Percentiles rank a stretch among this genome's conserved stretches.
These are phyloP conservation scores for Aureobasidium sp. DNA, from an alignment of 2,329 filamentous ascomycete species.

Conservation along the genomic window DNA sequence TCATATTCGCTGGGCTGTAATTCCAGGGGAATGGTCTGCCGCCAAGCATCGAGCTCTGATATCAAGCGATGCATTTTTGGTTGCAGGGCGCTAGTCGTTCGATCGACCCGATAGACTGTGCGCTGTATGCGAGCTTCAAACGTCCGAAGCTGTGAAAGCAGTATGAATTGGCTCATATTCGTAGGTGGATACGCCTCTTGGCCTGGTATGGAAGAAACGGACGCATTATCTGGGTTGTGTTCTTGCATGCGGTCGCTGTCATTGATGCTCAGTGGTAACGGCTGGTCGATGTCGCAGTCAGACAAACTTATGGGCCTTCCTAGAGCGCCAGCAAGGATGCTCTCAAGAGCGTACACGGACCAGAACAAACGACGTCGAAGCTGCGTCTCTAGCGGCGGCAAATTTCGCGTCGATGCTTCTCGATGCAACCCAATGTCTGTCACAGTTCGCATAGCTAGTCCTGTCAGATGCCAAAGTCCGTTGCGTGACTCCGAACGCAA, in stretches of 20 bases:
- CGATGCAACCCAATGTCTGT: conserved; percentile 1
- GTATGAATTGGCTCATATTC: neutral
- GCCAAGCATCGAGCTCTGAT: neutral
- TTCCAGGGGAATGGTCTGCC: neutral
- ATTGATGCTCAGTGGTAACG: neutral
- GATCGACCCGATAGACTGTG: conserved; percentile 1
- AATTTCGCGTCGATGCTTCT: neutral
- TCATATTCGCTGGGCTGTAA: neutral
- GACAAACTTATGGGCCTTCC: neutral
- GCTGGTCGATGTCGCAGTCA: conserved; percentile 1
- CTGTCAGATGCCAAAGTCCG: conserved; percentile 1
- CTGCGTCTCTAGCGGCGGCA: neutral
- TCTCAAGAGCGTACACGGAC: neutral
- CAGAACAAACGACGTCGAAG: conserved; percentile 1
- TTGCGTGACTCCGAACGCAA: neutral
- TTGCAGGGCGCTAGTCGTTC: neutral
- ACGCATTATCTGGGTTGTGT: neutral
- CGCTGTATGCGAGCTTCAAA: conserved; percentile 2
- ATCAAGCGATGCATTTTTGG: neutral
- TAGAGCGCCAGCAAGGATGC: neutral
- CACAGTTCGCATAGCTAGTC: neutral
- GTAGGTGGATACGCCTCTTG: neutral
- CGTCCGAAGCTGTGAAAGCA: neutral
- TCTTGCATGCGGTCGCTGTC: neutral
- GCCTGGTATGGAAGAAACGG: neutral